phyloP scores from a whole-genome alignment of 495 filamentous ascomycete genomes.

The Penicillium parvum region DNA sequence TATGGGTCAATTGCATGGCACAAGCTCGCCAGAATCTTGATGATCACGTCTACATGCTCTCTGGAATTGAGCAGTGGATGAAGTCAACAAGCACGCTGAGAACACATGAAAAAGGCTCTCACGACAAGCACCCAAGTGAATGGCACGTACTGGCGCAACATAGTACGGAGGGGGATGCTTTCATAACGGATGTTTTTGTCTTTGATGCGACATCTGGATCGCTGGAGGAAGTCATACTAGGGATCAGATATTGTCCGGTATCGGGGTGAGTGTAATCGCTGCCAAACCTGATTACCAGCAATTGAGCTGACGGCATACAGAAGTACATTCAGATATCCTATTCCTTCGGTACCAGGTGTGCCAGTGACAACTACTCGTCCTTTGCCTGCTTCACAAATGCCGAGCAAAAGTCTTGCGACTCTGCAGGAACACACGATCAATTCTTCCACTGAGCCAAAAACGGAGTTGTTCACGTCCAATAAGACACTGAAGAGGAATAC shows the following conservation, averaged over 20 bases:
- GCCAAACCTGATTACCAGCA: conserved; percentile 10
- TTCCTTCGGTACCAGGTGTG: no score
- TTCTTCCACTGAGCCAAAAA: no score
- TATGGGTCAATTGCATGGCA: conserved; percentile 53
- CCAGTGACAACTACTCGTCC: no score
- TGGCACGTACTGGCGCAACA: conserved; percentile 47
- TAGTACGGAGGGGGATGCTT: conserved; percentile 27
- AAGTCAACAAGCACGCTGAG: conserved; percentile 34
- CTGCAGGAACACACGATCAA: no score
- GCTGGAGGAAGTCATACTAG: conserved; percentile 47
- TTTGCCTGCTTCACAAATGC: no score
- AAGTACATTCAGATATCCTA: no score
- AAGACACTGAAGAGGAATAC: no score
- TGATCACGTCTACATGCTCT: conserved; percentile 50
- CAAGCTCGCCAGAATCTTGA: conserved; percentile 21
- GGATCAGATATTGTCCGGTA: conserved; percentile 44
- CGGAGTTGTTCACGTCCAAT: no score
- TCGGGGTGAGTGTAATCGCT: conserved; percentile 40
- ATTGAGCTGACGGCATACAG: no score
- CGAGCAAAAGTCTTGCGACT: no score
- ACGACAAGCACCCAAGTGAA: conserved; percentile 22
- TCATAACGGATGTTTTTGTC: conserved; percentile 48
- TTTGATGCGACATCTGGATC: conserved; percentile 40
- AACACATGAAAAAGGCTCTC: no score
- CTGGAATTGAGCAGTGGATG: conserved; percentile 44